Conservation (phyloP, 345 rosid genomes). For the Noccaea bulbosa region DNA sequence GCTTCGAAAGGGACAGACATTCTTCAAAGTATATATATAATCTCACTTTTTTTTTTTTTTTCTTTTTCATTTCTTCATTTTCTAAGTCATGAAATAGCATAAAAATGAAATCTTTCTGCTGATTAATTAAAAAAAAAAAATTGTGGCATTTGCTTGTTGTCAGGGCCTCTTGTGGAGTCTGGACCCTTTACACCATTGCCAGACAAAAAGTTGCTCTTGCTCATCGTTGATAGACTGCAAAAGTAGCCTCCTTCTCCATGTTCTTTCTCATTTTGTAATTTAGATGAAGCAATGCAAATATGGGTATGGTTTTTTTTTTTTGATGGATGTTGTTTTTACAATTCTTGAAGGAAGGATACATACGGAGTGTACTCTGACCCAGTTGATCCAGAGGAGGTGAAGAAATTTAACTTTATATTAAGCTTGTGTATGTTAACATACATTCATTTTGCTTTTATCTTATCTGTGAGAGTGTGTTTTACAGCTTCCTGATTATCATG, state of each 20-base stretch:
- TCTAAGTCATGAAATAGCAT: constrained; percentile 43
- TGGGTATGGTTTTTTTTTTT: constrained; percentile 38
- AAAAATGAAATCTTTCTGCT: constrained; percentile 25
- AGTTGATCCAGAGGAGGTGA: constrained; percentile 82
- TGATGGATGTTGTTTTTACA: background rate
- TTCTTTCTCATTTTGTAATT: background rate
- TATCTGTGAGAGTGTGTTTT: constrained; percentile 23
- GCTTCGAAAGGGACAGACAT: constrained; percentile 75
- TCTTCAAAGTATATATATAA: constrained; percentile 56
- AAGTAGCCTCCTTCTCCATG: constrained; percentile 50
- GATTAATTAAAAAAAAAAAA: constrained; percentile 17
- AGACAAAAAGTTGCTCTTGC: constrained; percentile 89
- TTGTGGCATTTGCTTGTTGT: constrained; percentile 55
- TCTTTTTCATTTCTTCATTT: background rate
- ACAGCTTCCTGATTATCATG: constrained; percentile 93
- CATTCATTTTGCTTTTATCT: background rate
- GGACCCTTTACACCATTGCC: constrained; percentile 94
- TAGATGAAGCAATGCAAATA: constrained; percentile 22
- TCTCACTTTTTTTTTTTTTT: constrained; percentile 22
- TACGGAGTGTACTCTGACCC: constrained; percentile 94
- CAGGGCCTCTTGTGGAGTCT: constrained; percentile 74
- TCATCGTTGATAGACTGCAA: constrained; percentile 98
- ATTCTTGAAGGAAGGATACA: constrained; percentile 79
- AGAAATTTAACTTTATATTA: background rate
- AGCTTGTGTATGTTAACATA: background rate